Evolutionary conservation across 176 grass and related monocot genomes (phyloP), one percentile per base, ranked within the genome.

Genomic region (Eragrostis nindensis): DNA sequence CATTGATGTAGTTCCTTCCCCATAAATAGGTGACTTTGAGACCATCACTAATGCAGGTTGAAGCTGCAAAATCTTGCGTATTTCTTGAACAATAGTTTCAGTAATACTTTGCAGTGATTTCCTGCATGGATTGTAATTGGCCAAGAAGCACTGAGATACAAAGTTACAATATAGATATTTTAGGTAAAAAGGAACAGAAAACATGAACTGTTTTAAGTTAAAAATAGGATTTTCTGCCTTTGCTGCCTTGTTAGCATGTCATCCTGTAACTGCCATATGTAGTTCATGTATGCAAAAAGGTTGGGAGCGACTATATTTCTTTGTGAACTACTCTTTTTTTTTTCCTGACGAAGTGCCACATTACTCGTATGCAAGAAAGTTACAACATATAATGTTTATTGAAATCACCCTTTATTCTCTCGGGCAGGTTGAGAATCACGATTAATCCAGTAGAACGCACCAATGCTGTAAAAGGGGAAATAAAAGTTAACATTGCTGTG

Each of bases 381-480:
- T 66, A 79, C 26, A 61, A 1, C 21, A 68, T 71, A 45, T 30
- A 68, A 62, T 74, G 73, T 82, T 63, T 71, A 11, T 53, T 45
- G 11, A 55, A 60, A 73, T 83, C 62, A 98, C 95, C 90, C 83
- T 80, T 74, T 94, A 87, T 57, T 87, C 29, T 81, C 83, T 47
- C 53, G n/a, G 1, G 49, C 29, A 39, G 85, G 41, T 75, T 92
- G 92, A 61, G 61, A 71, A 84, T 45, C 80, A 76, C 95, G 90
- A 84, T 98, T 92, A 52, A 93, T 86, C 92, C 90, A 98, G 82
- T 98, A 92, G 53, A 95, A 91, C 6, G 92, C 86, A 21, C 92
- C 92, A 66, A 98, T 89, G 74, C 95, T 95, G 77, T 46, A 47
- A 82, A 79, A 79, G 63, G 44, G 8, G 55, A 26, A 64, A 80